Percentiles rank a stretch among this genome's conserved stretches.
Evolutionary conservation across 2,329 filamentous ascomycete genomes (phyloP).

Genomic region (Ophiosphaerella herpotricha): DNA sequence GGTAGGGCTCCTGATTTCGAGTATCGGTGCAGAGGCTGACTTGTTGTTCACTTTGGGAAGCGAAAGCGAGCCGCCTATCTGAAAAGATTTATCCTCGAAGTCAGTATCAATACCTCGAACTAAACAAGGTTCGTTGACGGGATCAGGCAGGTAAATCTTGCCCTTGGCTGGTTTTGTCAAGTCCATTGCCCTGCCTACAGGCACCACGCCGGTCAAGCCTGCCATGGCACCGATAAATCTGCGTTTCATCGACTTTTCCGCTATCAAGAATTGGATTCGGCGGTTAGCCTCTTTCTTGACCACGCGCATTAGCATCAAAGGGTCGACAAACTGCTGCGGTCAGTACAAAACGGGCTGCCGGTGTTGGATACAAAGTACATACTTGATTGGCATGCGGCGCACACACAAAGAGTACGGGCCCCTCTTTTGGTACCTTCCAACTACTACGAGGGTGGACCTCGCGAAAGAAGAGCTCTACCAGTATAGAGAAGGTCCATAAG

Average conservation of each 20-base stretch:
- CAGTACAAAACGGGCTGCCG: neutral
- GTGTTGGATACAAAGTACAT: neutral
- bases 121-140: conserved; percentile 79
- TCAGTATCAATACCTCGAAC: conserved; percentile 80
- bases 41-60: conserved; percentile 82
- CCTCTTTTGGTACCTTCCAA: conserved; percentile 89
- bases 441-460: conserved; percentile 94
- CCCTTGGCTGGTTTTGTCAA: conserved; percentile 78
- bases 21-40: conserved; percentile 82
- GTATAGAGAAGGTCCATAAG: conserved; percentile 75
- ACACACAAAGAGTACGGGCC: conserved; percentile 92
- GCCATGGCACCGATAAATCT: conserved; percentile 87
- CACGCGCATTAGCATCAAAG: conserved; percentile 88
- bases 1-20: conserved; percentile 76
- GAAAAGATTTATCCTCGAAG: conserved; percentile 65
- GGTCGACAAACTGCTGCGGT: conserved; percentile 80
- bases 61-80: conserved; percentile 76
- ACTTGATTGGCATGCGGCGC: conserved; percentile 86
- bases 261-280: conserved; percentile 89
- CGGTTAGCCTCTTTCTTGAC: conserved; percentile 84
- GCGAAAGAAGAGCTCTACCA: conserved; percentile 96
- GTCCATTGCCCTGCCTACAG: conserved; percentile 92
- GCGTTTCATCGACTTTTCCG: conserved; percentile 91
- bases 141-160: conserved; percentile 86
- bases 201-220: conserved; percentile 82